Conservation (phyloP, 1,284 basidiomycete species). For the Austroboletus niveus region DNA sequence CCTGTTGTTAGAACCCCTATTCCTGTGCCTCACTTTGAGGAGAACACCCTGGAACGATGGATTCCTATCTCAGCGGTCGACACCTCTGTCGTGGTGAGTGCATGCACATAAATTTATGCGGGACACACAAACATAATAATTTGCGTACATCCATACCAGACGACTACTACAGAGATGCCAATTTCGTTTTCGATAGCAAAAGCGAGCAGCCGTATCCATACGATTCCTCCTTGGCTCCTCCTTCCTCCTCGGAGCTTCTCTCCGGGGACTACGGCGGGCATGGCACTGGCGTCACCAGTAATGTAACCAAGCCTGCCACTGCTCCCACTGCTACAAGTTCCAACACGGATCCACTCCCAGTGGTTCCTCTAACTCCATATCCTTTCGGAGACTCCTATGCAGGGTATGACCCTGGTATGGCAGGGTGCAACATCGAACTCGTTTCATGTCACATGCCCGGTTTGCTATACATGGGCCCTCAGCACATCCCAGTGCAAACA, state of each 20-base stretch:
- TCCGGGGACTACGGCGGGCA: constrained; percentile 8
- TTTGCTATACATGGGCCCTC: constrained; percentile 1
- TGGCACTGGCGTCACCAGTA: constrained; percentile 5
- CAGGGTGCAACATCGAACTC: constrained; percentile 9
- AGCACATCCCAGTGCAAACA: not conserved
- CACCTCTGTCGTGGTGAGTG: constrained; percentile 13
- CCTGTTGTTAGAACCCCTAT: not conserved
- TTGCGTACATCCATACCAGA: not conserved
- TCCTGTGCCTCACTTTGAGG: not conserved
- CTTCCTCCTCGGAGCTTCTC: not conserved
- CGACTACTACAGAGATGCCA: constrained; percentile 7
- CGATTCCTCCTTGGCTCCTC: not conserved
- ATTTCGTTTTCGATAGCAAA: constrained; percentile 9
- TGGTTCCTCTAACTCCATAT: not conserved
- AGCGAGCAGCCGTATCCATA: not conserved
- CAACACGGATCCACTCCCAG: not conserved
- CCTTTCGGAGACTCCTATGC: constrained; percentile 13
- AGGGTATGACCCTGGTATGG: constrained; percentile 25
- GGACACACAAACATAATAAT: not conserved
- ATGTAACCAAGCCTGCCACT: not conserved
- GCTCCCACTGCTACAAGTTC: not conserved
- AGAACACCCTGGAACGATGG: not conserved
- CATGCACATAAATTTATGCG: not conserved
- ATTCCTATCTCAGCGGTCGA: constrained; percentile 10
- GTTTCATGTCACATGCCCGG: constrained; percentile 17